phyloP scores from a whole-genome alignment of 805 yeast species.

The Candida sonorensis region DNA sequence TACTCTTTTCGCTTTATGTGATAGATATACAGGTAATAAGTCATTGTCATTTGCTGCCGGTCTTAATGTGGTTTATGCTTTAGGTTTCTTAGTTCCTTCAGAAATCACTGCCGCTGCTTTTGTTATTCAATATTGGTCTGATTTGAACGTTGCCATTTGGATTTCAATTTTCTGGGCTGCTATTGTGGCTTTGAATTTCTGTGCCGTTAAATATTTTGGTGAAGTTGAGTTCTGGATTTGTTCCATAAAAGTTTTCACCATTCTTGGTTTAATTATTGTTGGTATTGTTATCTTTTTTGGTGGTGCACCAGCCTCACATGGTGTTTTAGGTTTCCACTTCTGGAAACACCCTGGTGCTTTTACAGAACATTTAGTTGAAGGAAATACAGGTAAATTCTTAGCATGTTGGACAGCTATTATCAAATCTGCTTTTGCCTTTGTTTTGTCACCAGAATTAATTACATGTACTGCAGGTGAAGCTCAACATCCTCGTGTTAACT shows the following conservation, averaged over 20 bases:
- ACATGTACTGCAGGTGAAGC: slow-evolving; percentile 28
- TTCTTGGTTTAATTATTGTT: slow-evolving; percentile 53
- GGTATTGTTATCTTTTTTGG: slow-evolving; percentile 57
- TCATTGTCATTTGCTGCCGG: slow-evolving; percentile 58
- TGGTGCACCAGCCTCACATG: slow-evolving; percentile 48
- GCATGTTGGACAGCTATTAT: slow-evolving; percentile 59
- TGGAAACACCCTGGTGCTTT: slow-evolving; percentile 39
- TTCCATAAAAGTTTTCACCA: slow-evolving; percentile 54
- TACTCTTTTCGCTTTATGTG: slow-evolving; percentile 43
- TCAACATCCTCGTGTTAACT: slow-evolving; percentile 23
- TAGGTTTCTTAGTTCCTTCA: slow-evolving; percentile 48
- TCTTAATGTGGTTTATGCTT: slow-evolving; percentile 38
- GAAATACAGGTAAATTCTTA: slow-evolving; percentile 54
- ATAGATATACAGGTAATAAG: slow-evolving; percentile 34
- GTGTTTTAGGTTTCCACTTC: slow-evolving; percentile 39
- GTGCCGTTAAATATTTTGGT: slow-evolving; percentile 43
- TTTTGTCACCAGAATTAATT: slow-evolving; percentile 31
- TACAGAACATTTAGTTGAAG: slow-evolving; percentile 40
- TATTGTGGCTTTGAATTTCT: slow-evolving; percentile 39
- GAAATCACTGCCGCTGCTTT: slow-evolving; percentile 63
- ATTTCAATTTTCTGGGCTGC: slow-evolving; percentile 46
- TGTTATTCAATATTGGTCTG: slow-evolving; percentile 56
- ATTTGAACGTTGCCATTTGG: slow-evolving; percentile 54
- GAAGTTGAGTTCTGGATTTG: slow-evolving; percentile 66
- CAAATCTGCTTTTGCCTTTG: slow-evolving; percentile 60